Percentiles rank a stretch among this genome's conserved stretches.
These are phyloP conservation scores for Tetrahymena borealis DNA, from an alignment of 73 alveolate species.

Conservation along the genomic window DNA sequence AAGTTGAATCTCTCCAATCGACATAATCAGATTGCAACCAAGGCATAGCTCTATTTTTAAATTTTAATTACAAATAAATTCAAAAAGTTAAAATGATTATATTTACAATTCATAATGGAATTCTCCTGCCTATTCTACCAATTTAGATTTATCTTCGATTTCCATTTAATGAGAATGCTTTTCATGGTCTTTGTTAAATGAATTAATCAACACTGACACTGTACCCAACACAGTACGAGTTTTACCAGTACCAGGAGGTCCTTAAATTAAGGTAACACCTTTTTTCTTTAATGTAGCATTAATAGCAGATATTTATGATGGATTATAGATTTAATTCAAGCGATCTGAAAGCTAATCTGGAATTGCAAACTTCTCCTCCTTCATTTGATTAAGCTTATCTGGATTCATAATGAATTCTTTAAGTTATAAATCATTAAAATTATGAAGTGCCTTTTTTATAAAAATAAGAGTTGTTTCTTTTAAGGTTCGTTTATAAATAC, in stretches of 20 bases:
- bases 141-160: constrained; percentile 1
- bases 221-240: constrained; percentile 41
- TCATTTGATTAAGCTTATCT: not conserved
- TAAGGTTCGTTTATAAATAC: not conserved
- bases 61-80: not conserved
- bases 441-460: constrained; percentile 17
- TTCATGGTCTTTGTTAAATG: not conserved
- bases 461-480: not conserved
- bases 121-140: not conserved
- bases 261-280: constrained; percentile 39
- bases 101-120: not conserved
- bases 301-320: constrained; percentile 14
- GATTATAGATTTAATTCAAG: constrained; percentile 11
- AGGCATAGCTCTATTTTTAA: not conserved
- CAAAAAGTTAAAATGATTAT: not conserved
- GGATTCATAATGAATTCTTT: not conserved
- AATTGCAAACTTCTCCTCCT: constrained; percentile 5
- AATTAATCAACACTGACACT: constrained; percentile 13
- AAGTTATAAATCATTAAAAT: constrained; percentile 7
- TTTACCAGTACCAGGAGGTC: constrained; percentile 49
- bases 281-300: constrained; percentile 17
- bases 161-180: not conserved
- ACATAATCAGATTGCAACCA: constrained; percentile 17
- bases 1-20: constrained; percentile 46
- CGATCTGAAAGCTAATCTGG: constrained; percentile 1